Evolutionary conservation across 768 basidiomycete species (phyloP), one percentile per base, ranked within the genome.

Genomic region (Suillus luteus): DNA sequence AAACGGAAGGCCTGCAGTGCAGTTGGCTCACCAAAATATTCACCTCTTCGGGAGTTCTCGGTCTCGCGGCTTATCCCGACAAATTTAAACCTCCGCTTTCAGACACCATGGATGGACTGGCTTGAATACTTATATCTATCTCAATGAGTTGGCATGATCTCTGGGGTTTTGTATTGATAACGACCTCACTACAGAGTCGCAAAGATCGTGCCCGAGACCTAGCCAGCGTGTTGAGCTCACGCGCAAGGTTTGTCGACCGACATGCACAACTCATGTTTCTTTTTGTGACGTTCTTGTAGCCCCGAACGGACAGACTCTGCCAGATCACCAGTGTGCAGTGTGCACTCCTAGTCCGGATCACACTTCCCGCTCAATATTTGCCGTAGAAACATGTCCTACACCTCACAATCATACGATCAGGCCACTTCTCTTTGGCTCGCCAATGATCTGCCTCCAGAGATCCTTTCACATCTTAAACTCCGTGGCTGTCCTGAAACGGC

Each of bases 401-500:
- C 49, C 54, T 10, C 55, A 22, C 31, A 67, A 59, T 33, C 64
- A 63, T 35, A 33, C 19, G 49, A 61, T 61, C 48, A 52, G 40
- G 70, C 72, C 4, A 65, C 69, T 62, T 44, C 64, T 17, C 65
- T 84, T 5, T 85, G 85, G 84, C 67, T 74, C 33, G 74, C 77
- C 2, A 70, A 73, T 24, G 78, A 75, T 11, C 76, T 85, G 7
- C 82, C 82, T 0, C 62, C 66, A 14, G 67, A 75, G n/a, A 70
- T 72, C 11, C 66, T 86, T 0, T 66, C 73, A 19, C 67, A 76
- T 41, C 68, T 86, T 17, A 70, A 68, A 7, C 67, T 86, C 7
- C 71, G 66, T 12, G 74, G 75, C 17, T 67, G 78, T 43, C 75
- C 84, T 10, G 80, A 84, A 66, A 72, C 74, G 5, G 76, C 79